A percentile compares a stretch with the other conserved stretches of the same genome.
These are phyloP conservation scores for Knufia petricola DNA, from an alignment of 2,329 filamentous ascomycete genomes.

Conservation along the genomic window DNA sequence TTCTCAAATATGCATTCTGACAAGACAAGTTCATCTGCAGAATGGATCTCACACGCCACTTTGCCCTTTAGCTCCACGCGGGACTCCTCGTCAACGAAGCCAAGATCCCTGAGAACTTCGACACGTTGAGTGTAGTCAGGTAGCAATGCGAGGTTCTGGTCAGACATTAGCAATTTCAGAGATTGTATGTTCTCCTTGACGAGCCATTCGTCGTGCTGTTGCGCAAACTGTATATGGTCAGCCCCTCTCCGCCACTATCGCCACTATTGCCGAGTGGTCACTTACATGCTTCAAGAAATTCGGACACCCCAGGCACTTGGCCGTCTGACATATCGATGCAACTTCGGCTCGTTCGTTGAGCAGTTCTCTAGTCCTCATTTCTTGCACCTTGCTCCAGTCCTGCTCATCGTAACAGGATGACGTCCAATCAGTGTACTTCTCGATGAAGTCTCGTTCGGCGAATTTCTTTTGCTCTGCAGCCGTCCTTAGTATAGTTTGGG, in stretches of 20 bases:
- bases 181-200: slow-evolving; percentile 88
- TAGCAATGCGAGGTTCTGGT: slow-evolving; percentile 89
- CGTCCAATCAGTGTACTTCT: slow-evolving; percentile 64
- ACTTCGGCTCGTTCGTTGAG: slow-evolving; percentile 61
- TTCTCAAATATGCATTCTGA: slow-evolving; percentile 96
- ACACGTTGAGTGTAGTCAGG: slow-evolving; percentile 96
- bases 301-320: slow-evolving; percentile 60
- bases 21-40: slow-evolving; percentile 87
- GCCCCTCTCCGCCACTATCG: slow-evolving; percentile 7
- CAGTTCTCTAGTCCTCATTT: slow-evolving; percentile 69
- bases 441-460: slow-evolving; percentile 59
- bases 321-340: slow-evolving; percentile 52
- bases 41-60: slow-evolving; percentile 96
- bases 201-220: slow-evolving; percentile 94
- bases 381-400: slow-evolving; percentile 69
- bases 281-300: slow-evolving; percentile 80
- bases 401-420: slow-evolving; percentile 71
- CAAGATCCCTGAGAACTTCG: slow-evolving; percentile 79
- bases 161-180: slow-evolving; percentile 79
- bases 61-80: slow-evolving; percentile 95
- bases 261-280: slow-evolving; percentile 24
- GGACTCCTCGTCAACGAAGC: slow-evolving; percentile 77
- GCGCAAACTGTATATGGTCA: slow-evolving; percentile 58
- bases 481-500: slow-evolving; percentile 31
- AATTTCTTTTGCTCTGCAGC: slow-evolving; percentile 42